These are phyloP conservation scores for Thyridium curvatum DNA, from an alignment of 2,329 filamentous ascomycete genomes.

Conservation along the genomic window DNA sequence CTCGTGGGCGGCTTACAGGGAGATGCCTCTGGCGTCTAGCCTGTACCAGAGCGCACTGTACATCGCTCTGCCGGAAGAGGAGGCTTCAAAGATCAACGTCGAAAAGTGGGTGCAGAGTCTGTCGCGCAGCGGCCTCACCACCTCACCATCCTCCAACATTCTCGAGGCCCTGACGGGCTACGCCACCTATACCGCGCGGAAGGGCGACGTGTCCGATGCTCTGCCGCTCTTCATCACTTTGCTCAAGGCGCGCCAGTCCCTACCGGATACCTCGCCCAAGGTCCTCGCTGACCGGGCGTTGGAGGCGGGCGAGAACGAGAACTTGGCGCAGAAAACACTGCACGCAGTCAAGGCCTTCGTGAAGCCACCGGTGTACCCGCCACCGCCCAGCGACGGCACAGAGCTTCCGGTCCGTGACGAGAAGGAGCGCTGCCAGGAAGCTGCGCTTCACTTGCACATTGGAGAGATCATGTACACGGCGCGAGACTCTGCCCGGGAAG, in stretches of 20 bases:
- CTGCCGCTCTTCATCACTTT: slow-evolving; percentile 82
- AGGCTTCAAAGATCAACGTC: slow-evolving; percentile 27
- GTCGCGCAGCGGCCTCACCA: slow-evolving; percentile 50
- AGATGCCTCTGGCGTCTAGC: slow-evolving; percentile 55
- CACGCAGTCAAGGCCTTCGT: slow-evolving; percentile 17
- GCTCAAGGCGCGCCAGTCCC: slow-evolving; percentile 68
- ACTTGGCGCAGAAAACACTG: slow-evolving; percentile 3
- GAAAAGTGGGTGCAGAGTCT: slow-evolving; percentile 24
- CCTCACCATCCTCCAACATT: slow-evolving; percentile 63
- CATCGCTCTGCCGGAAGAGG: slow-evolving; percentile 58
- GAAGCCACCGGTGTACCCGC: slow-evolving; percentile 58
- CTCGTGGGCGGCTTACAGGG: slow-evolving; percentile 78
- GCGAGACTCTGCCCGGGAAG: slow-evolving; percentile 43
- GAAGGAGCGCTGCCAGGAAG: slow-evolving; percentile 73
- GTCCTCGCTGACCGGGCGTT: too few relatives aligned
- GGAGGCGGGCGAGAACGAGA: slow-evolving; percentile 3
- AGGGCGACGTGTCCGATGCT: slow-evolving; percentile 59
- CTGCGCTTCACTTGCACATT: slow-evolving; percentile 80
- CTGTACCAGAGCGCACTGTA: slow-evolving; percentile 73
- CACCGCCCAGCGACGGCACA: slow-evolving; percentile 64
- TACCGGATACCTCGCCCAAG: slow-evolving; percentile 23
- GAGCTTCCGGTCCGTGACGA: slow-evolving; percentile 57
- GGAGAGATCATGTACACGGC: slow-evolving; percentile 85
- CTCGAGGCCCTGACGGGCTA: slow-evolving; percentile 70
- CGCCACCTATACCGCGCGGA: slow-evolving; percentile 69